Percentiles rank a stretch among this genome's conserved stretches.
Evolutionary conservation across 306 rosid genomes (phyloP).

Genomic region (Mimosa bimucronata): DNA sequence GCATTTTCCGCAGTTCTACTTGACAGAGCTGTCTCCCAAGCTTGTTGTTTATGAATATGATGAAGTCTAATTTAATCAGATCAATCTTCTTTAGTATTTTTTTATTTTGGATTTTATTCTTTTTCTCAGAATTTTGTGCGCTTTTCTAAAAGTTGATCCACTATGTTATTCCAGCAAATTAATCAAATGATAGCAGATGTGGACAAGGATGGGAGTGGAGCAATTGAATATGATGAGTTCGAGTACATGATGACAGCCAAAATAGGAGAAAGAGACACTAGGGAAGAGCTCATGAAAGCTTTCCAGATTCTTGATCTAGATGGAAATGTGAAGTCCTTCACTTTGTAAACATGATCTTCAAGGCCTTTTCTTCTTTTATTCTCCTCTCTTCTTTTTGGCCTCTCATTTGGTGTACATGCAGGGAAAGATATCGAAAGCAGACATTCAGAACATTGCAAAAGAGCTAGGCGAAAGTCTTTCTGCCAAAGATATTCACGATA

Average conservation of each 20-base stretch:
- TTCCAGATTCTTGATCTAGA: background rate
- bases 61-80: background rate
- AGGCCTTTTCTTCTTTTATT: background rate
- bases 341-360: background rate
- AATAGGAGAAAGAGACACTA: constrained; percentile 6
- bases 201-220: constrained; percentile 9
- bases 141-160: background rate
- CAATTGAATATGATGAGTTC: constrained; percentile 3
- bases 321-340: background rate
- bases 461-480: constrained; percentile 2
- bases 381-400: background rate
- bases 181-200: background rate
- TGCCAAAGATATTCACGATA: background rate
- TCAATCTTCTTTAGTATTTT: background rate
- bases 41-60: background rate
- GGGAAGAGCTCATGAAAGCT: constrained; percentile 3
- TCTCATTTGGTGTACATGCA: background rate
- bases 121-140: background rate
- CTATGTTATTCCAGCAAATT: background rate
- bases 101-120: background rate
- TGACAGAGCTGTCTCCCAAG: background rate
- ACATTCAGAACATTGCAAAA: background rate
- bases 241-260: constrained; percentile 4
- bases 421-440: background rate
- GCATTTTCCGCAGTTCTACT: background rate